Evolutionary conservation across 2,329 filamentous ascomycete genomes (phyloP).

Genomic region (Claviceps africana): DNA sequence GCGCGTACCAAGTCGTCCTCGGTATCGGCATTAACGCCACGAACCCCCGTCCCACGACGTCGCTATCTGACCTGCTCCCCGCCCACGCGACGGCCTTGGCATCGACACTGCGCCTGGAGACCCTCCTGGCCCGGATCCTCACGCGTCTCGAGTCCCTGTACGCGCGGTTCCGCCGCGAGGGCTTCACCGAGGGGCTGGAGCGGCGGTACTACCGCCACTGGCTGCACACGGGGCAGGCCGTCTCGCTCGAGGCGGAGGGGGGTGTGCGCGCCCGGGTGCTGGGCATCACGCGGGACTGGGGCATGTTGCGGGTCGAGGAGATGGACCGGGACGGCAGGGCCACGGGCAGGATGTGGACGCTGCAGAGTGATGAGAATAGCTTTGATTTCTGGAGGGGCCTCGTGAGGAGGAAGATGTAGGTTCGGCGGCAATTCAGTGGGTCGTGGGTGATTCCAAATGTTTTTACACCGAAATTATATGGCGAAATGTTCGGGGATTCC

Average conservation of each 20-base stretch:
- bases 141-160: conserved; percentile 69
- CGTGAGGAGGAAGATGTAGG: conserved; percentile 60
- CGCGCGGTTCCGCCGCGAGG: conserved; percentile 54
- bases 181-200: conserved; percentile 64
- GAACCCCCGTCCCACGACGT: conserved; percentile 76
- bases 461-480: no score
- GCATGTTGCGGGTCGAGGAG: conserved; percentile 74
- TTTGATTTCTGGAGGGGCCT: conserved; percentile 94
- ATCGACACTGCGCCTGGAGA: conserved; percentile 56
- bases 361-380: conserved; percentile 95
- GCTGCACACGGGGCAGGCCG: conserved; percentile 64
- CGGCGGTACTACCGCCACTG: conserved; percentile 66
- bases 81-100: conserved; percentile 15
- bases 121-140: conserved; percentile 67
- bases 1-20: conserved; percentile 70
- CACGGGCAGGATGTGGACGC: conserved; percentile 64
- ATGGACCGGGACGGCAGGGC: conserved; percentile 54
- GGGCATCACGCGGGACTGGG: conserved; percentile 87
- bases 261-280: conserved; percentile 62
- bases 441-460: no score
- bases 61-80: conserved; percentile 59
- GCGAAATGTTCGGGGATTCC: no score
- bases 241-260: conserved; percentile 67
- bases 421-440: neutral
- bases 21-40: conserved; percentile 79